These are phyloP conservation scores for Backusella australiensis DNA, from an alignment of 192 early-diverging fungal species.

Conservation along the genomic window DNA sequence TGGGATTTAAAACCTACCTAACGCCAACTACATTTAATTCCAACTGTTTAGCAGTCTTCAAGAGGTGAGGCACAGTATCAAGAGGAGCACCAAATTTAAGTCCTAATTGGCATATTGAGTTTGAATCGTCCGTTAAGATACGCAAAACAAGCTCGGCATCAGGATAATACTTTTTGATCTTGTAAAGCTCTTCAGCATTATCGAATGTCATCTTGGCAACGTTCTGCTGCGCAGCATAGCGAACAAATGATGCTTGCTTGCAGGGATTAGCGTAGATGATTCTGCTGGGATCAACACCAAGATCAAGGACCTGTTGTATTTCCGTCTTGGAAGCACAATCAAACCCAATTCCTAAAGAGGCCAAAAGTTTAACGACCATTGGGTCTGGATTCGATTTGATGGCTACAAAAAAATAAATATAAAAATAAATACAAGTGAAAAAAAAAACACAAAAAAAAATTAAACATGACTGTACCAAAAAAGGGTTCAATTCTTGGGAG, in stretches of 20 bases:
- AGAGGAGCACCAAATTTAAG: slow-evolving; percentile 96
- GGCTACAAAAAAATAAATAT: slow-evolving; percentile 49
- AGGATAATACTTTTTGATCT: slow-evolving; percentile 82
- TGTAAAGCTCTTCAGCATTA: slow-evolving; percentile 96
- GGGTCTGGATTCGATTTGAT: slow-evolving; percentile 98
- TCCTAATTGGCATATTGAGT: slow-evolving; percentile 87
- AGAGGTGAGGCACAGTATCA: slow-evolving; percentile 59
- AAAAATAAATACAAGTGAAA: background rate
- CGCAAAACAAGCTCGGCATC: slow-evolving; percentile 89
- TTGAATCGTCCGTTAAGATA: slow-evolving; percentile 93
- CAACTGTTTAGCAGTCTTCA: slow-evolving; percentile 74
- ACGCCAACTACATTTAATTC: slow-evolving; percentile 89
- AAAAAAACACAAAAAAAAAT: background rate
- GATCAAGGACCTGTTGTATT: slow-evolving; percentile 76
- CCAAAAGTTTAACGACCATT: slow-evolving; percentile 78
- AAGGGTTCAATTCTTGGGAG: slow-evolving; percentile 95
- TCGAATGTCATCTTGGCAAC: slow-evolving; percentile 98
- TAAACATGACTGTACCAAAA: slow-evolving; percentile 64
- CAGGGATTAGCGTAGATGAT: slow-evolving; percentile 91
- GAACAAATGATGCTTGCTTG: slow-evolving; percentile 95
- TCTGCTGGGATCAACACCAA: slow-evolving; percentile 67
- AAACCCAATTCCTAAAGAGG: slow-evolving; percentile 83
- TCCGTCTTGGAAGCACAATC: slow-evolving; percentile 98
- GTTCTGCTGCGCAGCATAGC: slow-evolving; percentile 71
- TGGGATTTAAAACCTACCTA: slow-evolving; percentile 28